phyloP scores from a whole-genome alignment of 75 land plant species.

The Pinus albicaulis region DNA sequence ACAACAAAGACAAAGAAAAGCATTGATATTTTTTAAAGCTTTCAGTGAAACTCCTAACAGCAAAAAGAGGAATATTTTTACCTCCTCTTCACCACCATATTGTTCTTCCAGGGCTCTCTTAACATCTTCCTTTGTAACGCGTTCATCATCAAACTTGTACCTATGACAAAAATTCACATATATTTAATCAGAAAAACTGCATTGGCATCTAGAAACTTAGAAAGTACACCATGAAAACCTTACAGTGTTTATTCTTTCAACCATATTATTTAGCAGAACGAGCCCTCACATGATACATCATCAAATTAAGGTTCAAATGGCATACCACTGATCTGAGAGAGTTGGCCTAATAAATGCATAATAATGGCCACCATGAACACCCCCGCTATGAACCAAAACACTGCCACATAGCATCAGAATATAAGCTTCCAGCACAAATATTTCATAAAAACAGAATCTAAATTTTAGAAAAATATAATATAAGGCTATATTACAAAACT shows the following conservation, averaged over 20 bases:
- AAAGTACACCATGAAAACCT: too few relatives aligned
- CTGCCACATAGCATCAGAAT: conserved; percentile 31
- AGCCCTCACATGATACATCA: too few relatives aligned
- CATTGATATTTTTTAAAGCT: background rate
- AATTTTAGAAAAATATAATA: too few relatives aligned
- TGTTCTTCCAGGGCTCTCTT: conserved; percentile 80
- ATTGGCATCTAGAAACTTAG: too few relatives aligned
- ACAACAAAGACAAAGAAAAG: background rate
- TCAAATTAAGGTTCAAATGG: too few relatives aligned
- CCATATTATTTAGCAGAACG: too few relatives aligned
- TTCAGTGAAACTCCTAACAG: background rate
- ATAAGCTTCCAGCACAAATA: too few relatives aligned
- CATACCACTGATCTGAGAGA: conserved; percentile 91
- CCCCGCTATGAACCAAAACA: conserved; percentile 97
- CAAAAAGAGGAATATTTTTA: conserved; percentile 10
- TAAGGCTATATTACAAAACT: too few relatives aligned
- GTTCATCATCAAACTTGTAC: conserved; percentile 93
- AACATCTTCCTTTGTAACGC: conserved; percentile 77
- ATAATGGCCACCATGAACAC: conserved; percentile 96
- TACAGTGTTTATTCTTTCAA: too few relatives aligned
- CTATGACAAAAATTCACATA: conserved; percentile 15
- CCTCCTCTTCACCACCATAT: conserved; percentile 94
- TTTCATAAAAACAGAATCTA: too few relatives aligned
- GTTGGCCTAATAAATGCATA: conserved; percentile 97
- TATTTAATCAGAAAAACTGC: too few relatives aligned